Base-by-base conservation (phyloP, 768 basidiomycete species). In the Collybia nuda region DNA sequence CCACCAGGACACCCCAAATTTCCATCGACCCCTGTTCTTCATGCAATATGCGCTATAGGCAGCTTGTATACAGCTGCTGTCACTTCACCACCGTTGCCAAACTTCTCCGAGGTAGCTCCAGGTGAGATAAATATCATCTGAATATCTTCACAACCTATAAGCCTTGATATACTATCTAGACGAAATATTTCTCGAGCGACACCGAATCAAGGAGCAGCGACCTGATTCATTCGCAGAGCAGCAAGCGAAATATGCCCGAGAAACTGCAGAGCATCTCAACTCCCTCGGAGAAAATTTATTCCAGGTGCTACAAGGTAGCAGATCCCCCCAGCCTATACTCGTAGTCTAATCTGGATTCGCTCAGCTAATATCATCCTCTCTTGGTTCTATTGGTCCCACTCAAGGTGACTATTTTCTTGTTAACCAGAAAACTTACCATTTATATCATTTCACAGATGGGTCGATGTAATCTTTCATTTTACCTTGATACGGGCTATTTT, bases 1-100 rank as follows among this genome's bases (percentile, higher is more conserved):
- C 80, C 87, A 0, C 85, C 86, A 0, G 77, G 72, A 19, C 86
- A 90, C 56, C 78, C 82, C 3, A 81, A 84, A 50, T 95, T 92
- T 59, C 93, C 93, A 6, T 75, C 78, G 26, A 62, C 78, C 5
- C 77, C 85, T 7, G 67, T 93, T 36, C 76, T 95, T 0, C 92
- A 95, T 61, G 89, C 90, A n/a, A 88, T 95, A 44, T 92, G 90
- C 66, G 91, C 90, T 1, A 74, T 86, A 29, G 85, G 87, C 14
- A 85, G 88, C 50, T 68, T 86, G 18, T 91, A 90, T 56, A 90
- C 88, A 1, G 82, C 84, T 14, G 84, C 81, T 2, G 80, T 86
- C 2, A 71, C 78, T 9, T 81, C 78, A 3, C 77, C 81, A 18
- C 80, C 83, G 2, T 66, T 75, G 26, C 77, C 78, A 18, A 69